Percentiles rank a stretch among this genome's conserved stretches.
These are phyloP conservation scores for Cryptococcus sp. DNA, from an alignment of 1,284 basidiomycete species.

Conservation along the genomic window DNA sequence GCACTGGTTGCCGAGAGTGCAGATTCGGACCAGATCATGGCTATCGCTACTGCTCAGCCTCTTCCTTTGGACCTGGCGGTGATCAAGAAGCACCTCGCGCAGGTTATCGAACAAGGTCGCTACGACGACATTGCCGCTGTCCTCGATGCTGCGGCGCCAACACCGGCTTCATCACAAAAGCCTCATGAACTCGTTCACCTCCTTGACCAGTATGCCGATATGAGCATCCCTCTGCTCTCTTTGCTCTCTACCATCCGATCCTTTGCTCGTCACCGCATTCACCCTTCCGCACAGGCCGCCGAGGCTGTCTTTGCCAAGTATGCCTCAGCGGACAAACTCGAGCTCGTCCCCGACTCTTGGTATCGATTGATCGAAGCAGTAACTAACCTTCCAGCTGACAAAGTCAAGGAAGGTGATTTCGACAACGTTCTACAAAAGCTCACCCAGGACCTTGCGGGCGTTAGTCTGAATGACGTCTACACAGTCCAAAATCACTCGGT, in stretches of 20 bases:
- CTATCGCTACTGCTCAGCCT: neutral
- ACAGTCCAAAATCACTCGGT: constrained; percentile 50
- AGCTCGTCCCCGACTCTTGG: neutral
- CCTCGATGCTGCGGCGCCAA: constrained; percentile 1
- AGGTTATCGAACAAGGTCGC: neutral
- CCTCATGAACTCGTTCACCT: neutral
- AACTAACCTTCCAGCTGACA: constrained; percentile 65
- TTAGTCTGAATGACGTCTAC: constrained; percentile 6
- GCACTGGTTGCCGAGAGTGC: neutral
- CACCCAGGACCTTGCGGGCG: constrained; percentile 53
- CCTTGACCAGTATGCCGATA: neutral
- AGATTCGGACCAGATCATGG: neutral
- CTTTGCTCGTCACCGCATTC: constrained; percentile 14
- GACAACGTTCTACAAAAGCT: constrained; percentile 58
- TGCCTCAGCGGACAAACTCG: constrained; percentile 1
- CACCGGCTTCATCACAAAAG: too few species aligned
- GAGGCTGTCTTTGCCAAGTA: constrained; percentile 27
- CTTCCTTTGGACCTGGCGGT: neutral
- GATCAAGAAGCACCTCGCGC: neutral
- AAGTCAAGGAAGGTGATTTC: constrained; percentile 24
- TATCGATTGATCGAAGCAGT: constrained; percentile 59
- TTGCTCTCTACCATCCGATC: constrained; percentile 20
- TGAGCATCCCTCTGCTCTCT: constrained; percentile 13
- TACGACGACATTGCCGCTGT: neutral
- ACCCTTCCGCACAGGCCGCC: constrained; percentile 12